Evolutionary conservation across 148 eudicot genomes (phyloP).

Genomic region (Fagopyrum homotropicum): DNA sequence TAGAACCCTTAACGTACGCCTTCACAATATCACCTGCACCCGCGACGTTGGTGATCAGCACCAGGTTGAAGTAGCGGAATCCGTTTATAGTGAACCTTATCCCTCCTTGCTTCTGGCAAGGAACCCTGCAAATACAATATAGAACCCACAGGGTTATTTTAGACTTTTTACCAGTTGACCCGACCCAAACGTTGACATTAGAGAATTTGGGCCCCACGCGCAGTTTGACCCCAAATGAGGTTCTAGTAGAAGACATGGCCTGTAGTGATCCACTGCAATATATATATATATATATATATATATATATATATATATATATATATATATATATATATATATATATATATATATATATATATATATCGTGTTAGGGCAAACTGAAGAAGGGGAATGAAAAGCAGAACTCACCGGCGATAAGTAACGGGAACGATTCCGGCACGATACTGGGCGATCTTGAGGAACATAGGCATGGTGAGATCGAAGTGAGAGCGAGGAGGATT

Average conservation of each 20-base stretch:
- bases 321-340: too few species aligned
- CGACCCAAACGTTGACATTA: too few species aligned
- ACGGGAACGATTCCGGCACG: slow-evolving; percentile 83
- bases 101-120: slow-evolving; percentile 73
- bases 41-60: slow-evolving; percentile 60
- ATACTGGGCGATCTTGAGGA: slow-evolving; percentile 69
- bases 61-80: slow-evolving; percentile 77
- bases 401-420: slow-evolving; percentile 44
- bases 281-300: too few species aligned
- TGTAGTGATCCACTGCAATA: neutral
- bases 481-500: slow-evolving; percentile 87
- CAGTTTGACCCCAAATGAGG: too few species aligned
- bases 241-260: too few species aligned
- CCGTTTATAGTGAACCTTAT: slow-evolving; percentile 80
- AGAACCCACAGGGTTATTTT: too few species aligned
- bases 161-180: too few species aligned
- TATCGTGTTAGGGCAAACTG: too few species aligned
- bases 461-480: slow-evolving; percentile 77
- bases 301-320: too few species aligned
- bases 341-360: too few species aligned
- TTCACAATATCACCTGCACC: slow-evolving; percentile 76
- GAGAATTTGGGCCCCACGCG: too few species aligned
- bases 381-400: too few species aligned
- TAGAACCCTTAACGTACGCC: slow-evolving; percentile 64
- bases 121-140: slow-evolving; percentile 20